phyloP scores from a whole-genome alignment of 495 filamentous ascomycete species.

The Neurospora sp. region DNA sequence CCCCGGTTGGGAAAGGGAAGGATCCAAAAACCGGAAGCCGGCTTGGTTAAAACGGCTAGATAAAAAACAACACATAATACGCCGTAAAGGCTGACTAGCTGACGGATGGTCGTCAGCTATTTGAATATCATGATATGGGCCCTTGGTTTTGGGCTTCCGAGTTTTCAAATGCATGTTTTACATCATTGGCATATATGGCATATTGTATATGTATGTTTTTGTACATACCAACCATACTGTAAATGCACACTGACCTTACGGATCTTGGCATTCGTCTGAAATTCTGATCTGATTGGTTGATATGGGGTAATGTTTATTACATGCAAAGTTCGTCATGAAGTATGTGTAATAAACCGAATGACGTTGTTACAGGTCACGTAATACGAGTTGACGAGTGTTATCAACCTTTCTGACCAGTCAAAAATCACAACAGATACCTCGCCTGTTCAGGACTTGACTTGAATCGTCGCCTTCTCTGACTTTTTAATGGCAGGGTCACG shows the following conservation, averaged over 20 bases:
- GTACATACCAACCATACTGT: background rate
- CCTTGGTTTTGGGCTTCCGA: background rate
- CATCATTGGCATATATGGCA: background rate
- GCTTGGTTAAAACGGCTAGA: background rate
- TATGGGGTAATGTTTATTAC: background rate
- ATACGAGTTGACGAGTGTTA: background rate
- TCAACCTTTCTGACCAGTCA: background rate
- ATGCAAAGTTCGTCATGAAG: background rate
- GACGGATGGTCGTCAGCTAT: background rate
- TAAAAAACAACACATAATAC: background rate
- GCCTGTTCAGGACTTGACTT: background rate
- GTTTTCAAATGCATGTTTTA: background rate
- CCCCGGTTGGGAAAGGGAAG: background rate
- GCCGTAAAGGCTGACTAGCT: background rate
- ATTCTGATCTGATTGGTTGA: background rate
- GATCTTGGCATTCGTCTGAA: background rate
- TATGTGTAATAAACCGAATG: background rate
- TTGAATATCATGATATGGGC: background rate
- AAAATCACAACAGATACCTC: background rate
- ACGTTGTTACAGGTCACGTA: background rate
- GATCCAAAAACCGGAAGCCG: background rate
- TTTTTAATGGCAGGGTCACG: too few species aligned
- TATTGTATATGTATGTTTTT: too few species aligned
- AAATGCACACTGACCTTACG: background rate
- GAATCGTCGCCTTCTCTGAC: too few species aligned